Evolutionary conservation across 148 eudicot genomes (phyloP).

Genomic region (Nyssa sinensis): DNA sequence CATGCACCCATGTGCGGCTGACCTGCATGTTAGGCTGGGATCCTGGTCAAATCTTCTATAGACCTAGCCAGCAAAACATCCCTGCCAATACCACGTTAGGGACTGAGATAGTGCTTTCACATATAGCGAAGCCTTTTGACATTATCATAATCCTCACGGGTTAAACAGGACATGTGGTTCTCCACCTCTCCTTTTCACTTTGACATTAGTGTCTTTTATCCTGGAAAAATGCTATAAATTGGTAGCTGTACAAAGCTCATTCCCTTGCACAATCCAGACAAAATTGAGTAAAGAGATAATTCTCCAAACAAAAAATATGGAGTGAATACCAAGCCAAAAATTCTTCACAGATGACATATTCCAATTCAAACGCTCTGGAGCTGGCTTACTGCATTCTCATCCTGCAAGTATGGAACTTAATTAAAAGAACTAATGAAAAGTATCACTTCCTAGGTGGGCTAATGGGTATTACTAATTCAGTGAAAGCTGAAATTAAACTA

Average conservation of each 20-base stretch:
- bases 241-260: slow-evolving; percentile 24
- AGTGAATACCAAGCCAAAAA: slow-evolving; percentile 4
- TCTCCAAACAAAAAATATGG: slow-evolving; percentile 5
- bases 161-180: background rate
- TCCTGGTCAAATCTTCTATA: background rate
- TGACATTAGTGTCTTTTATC: slow-evolving; percentile 5
- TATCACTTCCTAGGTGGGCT: background rate
- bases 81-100: background rate
- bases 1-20: background rate
- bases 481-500: background rate
- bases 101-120: background rate
- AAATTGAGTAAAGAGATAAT: slow-evolving; percentile 1
- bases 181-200: background rate
- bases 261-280: slow-evolving; percentile 15
- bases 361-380: slow-evolving; percentile 20
- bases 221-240: slow-evolving; percentile 23
- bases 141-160: background rate
- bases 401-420: slow-evolving; percentile 17
- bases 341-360: background rate
- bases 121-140: slow-evolving; percentile 3
- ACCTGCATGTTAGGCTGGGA: background rate
- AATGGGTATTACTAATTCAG: background rate
- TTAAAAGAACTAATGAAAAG: background rate
- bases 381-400: slow-evolving; percentile 10
- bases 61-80: slow-evolving; percentile 1